Evolutionary conservation across 257 asterid genomes (phyloP), one percentile per base, ranked within the genome.

Genomic region (Solanum rostratum): DNA sequence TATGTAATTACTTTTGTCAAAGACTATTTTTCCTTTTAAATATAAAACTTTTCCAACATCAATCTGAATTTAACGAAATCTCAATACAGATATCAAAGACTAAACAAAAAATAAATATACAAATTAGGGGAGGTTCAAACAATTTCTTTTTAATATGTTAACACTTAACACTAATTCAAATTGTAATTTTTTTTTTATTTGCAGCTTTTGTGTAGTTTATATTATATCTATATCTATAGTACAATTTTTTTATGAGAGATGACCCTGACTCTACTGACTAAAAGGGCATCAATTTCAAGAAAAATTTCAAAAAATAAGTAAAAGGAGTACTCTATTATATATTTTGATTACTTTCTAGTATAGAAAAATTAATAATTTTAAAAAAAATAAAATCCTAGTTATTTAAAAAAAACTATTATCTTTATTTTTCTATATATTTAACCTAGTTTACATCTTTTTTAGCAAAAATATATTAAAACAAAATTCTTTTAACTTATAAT

Each of bases 241-340:
- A 55, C 73, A 76, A 66, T 63, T 55, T 5, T 85, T 15, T 68
- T 59, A 54, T 43, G 79, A n/a, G 81, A 84, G 81, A 84, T 83
- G 76, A 84, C 87, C 87, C 91, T 79, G 91, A 84, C 88, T 54
- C 22, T 60, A 39, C 90, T 87, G 92, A 90, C 90, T 87, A 85
- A 27, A 85, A 86, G 52, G 85, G 90, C 97, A 85, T 52, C 93
- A 86, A 86, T 29, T 85, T 81, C 93, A 68, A 90, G 87, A 87
- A 63, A 52, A 63, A 7, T 57, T n/a, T 16, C 5, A 62, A 62
- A 62, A 59, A n/a, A 4, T 22, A 22, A 3, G 10, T n/a, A 9
- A 55, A 10, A 22, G 24, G 12, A 0, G 10, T 41, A 6, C 45
- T 59, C 22, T 59, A 59, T 60, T 60, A 60, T 59, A 59, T 59